phyloP scores from a whole-genome alignment of 441 rosid species.

The Viola pubescens region DNA sequence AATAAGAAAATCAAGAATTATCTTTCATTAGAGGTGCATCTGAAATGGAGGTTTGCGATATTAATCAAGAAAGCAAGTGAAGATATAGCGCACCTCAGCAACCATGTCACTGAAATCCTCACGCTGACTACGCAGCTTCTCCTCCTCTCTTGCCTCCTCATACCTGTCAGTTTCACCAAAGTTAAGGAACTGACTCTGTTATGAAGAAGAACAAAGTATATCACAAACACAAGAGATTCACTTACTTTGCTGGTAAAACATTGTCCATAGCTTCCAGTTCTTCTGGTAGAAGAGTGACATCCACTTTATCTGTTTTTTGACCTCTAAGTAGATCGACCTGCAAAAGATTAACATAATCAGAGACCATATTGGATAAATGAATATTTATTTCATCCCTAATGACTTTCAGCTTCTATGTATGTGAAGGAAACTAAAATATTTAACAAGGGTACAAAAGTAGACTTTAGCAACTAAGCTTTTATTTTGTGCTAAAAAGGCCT shows the following conservation, averaged over 20 bases:
- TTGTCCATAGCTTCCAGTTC: slow-evolving; percentile 86
- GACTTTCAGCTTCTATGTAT: neutral
- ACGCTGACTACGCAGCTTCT: slow-evolving; percentile 76
- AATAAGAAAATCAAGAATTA: neutral
- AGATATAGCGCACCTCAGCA: slow-evolving; percentile 55
- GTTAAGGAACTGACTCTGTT: slow-evolving; percentile 2
- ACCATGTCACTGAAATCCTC: slow-evolving; percentile 99
- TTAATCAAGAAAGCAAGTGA: neutral
- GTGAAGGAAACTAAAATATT: neutral
- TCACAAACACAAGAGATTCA: slow-evolving; percentile 6
- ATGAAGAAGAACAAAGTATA: neutral
- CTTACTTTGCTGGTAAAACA: slow-evolving; percentile 93
- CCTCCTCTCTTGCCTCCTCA: slow-evolving; percentile 97
- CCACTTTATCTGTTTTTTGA: slow-evolving; percentile 86
- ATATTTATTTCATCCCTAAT: too few relatives aligned
- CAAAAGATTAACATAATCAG: neutral
- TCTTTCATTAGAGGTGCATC: too few relatives aligned
- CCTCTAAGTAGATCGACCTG: slow-evolving; percentile 90
- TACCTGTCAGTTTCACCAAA: slow-evolving; percentile 39
- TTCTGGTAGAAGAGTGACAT: slow-evolving; percentile 83
- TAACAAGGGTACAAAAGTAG: neutral
- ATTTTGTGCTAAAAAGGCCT: neutral
- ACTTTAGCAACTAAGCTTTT: too few relatives aligned
- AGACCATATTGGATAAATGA: too few relatives aligned
- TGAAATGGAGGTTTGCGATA: neutral